Percentiles rank a stretch among this genome's conserved stretches.
phyloP scores from a whole-genome alignment of 2,329 filamentous ascomycete species.

The Rasamsonia emersonii region DNA sequence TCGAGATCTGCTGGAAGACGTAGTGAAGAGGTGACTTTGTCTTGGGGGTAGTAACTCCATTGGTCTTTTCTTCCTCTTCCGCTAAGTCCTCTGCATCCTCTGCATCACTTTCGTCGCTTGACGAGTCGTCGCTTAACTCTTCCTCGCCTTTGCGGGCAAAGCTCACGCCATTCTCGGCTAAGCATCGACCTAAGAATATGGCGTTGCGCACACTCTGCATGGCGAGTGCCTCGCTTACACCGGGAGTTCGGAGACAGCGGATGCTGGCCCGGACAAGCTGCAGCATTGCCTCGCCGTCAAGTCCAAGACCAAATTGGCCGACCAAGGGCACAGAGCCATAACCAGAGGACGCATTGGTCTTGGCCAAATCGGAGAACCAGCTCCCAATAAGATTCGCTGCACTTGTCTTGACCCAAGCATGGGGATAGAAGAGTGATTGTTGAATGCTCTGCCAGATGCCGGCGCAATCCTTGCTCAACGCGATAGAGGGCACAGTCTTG shows the following conservation, averaged over 20 bases:
- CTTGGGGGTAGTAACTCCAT: constrained; percentile 13
- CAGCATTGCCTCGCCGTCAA: constrained; percentile 58
- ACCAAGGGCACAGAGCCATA: constrained; percentile 52
- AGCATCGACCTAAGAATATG: constrained; percentile 65
- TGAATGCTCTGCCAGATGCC: constrained; percentile 65
- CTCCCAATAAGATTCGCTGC: constrained; percentile 64
- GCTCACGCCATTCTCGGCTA: constrained; percentile 48
- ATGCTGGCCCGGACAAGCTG: constrained; percentile 50
- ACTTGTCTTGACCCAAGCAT: constrained; percentile 66
- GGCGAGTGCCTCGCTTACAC: constrained; percentile 65
- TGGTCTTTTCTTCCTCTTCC: constrained; percentile 30
- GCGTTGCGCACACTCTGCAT: constrained; percentile 72
- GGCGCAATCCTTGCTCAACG: constrained; percentile 52
- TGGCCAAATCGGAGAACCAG: constrained; percentile 74
- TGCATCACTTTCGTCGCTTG: constrained; percentile 34
- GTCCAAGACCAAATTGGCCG: constrained; percentile 61
- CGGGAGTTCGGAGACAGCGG: constrained; percentile 52
- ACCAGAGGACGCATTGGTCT: constrained; percentile 47
- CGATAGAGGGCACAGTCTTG: constrained; percentile 54
- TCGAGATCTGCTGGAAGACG: constrained; percentile 69
- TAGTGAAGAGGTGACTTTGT: constrained; percentile 55
- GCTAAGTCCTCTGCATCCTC: constrained; percentile 25
- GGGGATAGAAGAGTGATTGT: constrained; percentile 61
- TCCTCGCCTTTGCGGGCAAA: constrained; percentile 33
- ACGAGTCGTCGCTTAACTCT: constrained; percentile 32